Conservation (phyloP, 352 stramenopile genomes). For the Pythium insidiosum region DNA sequence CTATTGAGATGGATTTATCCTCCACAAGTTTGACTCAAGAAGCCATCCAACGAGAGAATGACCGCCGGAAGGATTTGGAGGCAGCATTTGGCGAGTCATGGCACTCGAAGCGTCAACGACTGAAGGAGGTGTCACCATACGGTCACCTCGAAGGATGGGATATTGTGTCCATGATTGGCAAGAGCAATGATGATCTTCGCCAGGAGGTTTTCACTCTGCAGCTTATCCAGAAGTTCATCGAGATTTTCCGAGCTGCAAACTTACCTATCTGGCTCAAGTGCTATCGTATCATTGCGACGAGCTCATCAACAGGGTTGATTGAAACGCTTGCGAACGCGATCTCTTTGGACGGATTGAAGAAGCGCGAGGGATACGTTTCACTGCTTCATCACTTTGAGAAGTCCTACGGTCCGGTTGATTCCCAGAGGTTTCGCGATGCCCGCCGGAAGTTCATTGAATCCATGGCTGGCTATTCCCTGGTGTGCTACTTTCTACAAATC, state of each 20-base stretch:
- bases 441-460: conserved; percentile 96
- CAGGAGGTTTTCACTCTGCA: conserved; percentile 99
- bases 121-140: conserved; percentile 84
- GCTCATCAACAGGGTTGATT: conserved; percentile 94
- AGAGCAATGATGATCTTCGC: conserved; percentile 97
- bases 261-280: conserved; percentile 94
- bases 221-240: conserved; percentile 95
- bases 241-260: conserved; percentile 94
- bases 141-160: conserved; percentile 89
- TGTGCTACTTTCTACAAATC: conserved; percentile 98
- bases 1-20: conserved; percentile 43
- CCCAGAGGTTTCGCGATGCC: conserved; percentile 85
- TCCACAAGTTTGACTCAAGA: conserved; percentile 56
- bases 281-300: conserved; percentile 97
- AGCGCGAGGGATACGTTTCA: conserved; percentile 91
- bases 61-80: conserved; percentile 69
- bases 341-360: conserved; percentile 97
- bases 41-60: conserved; percentile 75
- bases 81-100: conserved; percentile 94
- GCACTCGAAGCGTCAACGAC: conserved; percentile 89
- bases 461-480: conserved; percentile 97
- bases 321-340: conserved; percentile 96
- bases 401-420: conserved; percentile 88
- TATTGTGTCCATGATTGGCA: conserved; percentile 96
- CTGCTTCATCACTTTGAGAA: conserved; percentile 94